Conservation (phyloP, 192 early-diverging fungal species). For the Coemansia aciculifera region DNA sequence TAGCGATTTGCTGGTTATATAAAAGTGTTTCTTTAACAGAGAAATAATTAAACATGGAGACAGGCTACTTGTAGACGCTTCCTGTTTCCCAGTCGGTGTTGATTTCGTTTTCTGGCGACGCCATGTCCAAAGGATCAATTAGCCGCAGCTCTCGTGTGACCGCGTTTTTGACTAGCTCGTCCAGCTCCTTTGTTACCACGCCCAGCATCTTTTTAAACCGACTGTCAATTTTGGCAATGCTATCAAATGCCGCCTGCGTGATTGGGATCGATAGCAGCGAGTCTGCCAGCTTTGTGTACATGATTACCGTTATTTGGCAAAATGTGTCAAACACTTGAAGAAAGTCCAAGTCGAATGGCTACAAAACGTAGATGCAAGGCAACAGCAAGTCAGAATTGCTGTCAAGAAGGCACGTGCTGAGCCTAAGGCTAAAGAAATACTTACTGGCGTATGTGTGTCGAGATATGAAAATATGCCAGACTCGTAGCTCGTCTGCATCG, state of each 20-base stretch:
- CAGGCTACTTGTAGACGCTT: conserved; percentile 43
- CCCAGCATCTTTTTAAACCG: conserved; percentile 69
- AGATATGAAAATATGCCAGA: conserved; percentile 52
- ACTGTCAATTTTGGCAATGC: conserved; percentile 64
- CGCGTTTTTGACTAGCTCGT: conserved; percentile 60
- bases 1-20: neutral
- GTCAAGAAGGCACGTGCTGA: neutral
- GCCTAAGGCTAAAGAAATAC: neutral
- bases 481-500: conserved; percentile 33
- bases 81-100: conserved; percentile 53
- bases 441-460: conserved; percentile 52
- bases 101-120: conserved; percentile 48
- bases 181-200: conserved; percentile 66
- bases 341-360: conserved; percentile 69
- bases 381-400: neutral
- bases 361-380: neutral
- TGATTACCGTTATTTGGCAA: conserved; percentile 62
- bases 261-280: conserved; percentile 40
- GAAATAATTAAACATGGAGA: neutral
- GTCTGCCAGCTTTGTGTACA: conserved; percentile 59
- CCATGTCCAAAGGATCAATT: conserved; percentile 60
- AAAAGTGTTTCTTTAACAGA: neutral
- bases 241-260: conserved; percentile 62
- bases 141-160: conserved; percentile 63
- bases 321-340: conserved; percentile 68